phyloP scores from a whole-genome alignment of 2,329 filamentous ascomycete genomes.

The Neopestalotiopsis rosae region DNA sequence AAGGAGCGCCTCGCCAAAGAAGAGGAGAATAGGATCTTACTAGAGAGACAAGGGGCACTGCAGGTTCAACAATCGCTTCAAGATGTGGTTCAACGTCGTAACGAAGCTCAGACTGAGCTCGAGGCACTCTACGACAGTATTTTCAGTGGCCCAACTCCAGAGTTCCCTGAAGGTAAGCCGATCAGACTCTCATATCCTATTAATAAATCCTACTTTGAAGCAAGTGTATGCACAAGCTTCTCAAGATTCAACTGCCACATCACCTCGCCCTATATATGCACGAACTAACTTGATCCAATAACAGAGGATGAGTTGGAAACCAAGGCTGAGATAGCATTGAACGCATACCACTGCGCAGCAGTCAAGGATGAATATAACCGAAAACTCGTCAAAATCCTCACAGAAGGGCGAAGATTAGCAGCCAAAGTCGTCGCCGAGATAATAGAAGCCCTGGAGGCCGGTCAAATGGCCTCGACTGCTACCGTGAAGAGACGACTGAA shows the following conservation, averaged over 20 bases:
- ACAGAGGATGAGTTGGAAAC: not conserved
- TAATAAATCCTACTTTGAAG: too few relatives aligned
- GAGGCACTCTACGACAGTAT: slow-evolving; percentile 13
- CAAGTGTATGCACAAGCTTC: too few relatives aligned
- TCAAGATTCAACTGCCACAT: too few relatives aligned
- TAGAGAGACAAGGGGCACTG: not conserved
- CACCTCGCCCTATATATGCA: too few relatives aligned
- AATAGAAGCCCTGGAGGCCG: not conserved
- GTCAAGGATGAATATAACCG: not conserved
- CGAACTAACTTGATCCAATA: too few relatives aligned
- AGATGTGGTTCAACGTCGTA: not conserved
- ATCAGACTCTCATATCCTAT: too few relatives aligned
- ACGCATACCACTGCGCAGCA: not conserved
- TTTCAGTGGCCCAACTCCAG: slow-evolving; percentile 8
- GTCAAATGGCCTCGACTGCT: not conserved
- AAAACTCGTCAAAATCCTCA: not conserved
- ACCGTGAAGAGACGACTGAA: not conserved
- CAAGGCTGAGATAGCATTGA: not conserved
- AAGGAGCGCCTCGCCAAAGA: slow-evolving; percentile 16
- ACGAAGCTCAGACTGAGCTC: slow-evolving; percentile 4
- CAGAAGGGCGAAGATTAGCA: not conserved
- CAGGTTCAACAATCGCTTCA: slow-evolving; percentile 2
- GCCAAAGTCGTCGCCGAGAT: not conserved
- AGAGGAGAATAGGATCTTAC: not conserved
- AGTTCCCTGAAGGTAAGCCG: slow-evolving; percentile 1